A percentile compares a stretch with the other conserved stretches of the same genome.
phyloP scores from a whole-genome alignment of 305 asterid genomes.

The Ajuga reptans region DNA sequence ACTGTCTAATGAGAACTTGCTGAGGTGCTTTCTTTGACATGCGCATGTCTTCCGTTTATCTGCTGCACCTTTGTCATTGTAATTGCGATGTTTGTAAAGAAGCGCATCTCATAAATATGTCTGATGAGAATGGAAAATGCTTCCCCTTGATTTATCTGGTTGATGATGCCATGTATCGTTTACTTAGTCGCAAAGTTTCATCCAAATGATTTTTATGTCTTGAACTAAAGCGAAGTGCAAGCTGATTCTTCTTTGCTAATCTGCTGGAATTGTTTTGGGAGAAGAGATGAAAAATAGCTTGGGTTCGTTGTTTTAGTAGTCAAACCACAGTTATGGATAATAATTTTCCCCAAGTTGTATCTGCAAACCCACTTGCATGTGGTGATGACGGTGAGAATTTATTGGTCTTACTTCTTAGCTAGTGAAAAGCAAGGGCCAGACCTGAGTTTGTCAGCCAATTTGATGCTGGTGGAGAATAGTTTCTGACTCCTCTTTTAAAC shows the following conservation, averaged over 20 bases:
- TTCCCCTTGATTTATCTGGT: neutral
- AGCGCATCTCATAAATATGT: neutral
- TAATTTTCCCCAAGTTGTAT: neutral
- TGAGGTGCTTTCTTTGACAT: neutral
- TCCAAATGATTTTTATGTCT: neutral
- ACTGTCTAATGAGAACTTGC: neutral
- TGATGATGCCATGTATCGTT: neutral
- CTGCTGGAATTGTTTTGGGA: neutral
- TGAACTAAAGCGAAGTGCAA: neutral
- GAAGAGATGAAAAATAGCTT: too few species aligned
- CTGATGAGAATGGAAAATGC: neutral
- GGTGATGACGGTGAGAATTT: neutral
- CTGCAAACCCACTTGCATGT: neutral
- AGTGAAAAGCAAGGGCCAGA: too few species aligned
- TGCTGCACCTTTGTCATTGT: neutral
- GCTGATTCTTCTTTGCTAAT: neutral
- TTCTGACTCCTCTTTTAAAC: neutral
- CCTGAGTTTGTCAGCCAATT: neutral
- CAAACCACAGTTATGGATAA: neutral
- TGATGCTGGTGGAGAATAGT: neutral
- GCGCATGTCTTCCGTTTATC: neutral
- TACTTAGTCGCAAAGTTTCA: neutral
- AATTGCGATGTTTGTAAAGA: neutral
- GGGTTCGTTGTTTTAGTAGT: too few species aligned
- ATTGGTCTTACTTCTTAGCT: neutral